These are phyloP conservation scores for Microsporum canis DNA, from an alignment of 2,329 filamentous ascomycete genomes.

Conservation along the genomic window DNA sequence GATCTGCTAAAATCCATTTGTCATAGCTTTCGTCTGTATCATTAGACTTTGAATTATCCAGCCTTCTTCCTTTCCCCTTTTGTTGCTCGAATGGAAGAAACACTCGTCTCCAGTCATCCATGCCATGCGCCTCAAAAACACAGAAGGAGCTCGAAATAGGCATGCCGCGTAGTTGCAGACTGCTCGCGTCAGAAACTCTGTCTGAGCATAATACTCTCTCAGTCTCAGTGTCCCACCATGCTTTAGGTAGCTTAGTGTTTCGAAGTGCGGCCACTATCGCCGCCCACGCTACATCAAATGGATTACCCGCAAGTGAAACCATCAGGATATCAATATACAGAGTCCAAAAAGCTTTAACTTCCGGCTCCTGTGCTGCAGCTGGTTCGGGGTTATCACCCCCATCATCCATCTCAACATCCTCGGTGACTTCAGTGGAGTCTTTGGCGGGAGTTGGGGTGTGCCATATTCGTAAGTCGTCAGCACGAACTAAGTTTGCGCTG, in stretches of 20 bases:
- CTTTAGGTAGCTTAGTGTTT: slow-evolving; percentile 64
- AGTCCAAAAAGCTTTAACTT: slow-evolving; percentile 81
- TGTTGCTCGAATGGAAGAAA: slow-evolving; percentile 25
- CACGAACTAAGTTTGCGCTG: slow-evolving; percentile 54
- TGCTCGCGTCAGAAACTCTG: slow-evolving; percentile 41
- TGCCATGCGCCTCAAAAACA: slow-evolving; percentile 56
- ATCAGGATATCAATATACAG: slow-evolving; percentile 94
- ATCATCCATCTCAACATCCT: slow-evolving; percentile 38
- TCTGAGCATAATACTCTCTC: slow-evolving; percentile 69
- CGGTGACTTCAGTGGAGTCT: slow-evolving; percentile 7
- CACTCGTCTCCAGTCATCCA: slow-evolving; percentile 29
- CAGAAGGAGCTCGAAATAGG: slow-evolving; percentile 68
- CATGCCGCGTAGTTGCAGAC: slow-evolving; percentile 51
- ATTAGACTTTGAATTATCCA: slow-evolving; percentile 17
- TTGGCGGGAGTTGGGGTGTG: slow-evolving; percentile 41
- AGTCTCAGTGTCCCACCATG: slow-evolving; percentile 72
- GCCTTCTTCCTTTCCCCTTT: slow-evolving; percentile 38
- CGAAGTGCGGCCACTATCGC: slow-evolving; percentile 68
- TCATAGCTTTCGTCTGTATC: slow-evolving; percentile 26
- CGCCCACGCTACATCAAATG: slow-evolving; percentile 84
- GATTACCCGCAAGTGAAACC: slow-evolving; percentile 82
- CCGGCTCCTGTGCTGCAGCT: slow-evolving; percentile 23
- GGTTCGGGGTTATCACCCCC: slow-evolving; percentile 20
- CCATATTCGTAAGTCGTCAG: slow-evolving; percentile 62
- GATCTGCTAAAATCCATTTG: slow-evolving; percentile 75